These are phyloP conservation scores for Torulaspora gathmanii DNA, from an alignment of 805 yeast genomes.

Conservation along the genomic window DNA sequence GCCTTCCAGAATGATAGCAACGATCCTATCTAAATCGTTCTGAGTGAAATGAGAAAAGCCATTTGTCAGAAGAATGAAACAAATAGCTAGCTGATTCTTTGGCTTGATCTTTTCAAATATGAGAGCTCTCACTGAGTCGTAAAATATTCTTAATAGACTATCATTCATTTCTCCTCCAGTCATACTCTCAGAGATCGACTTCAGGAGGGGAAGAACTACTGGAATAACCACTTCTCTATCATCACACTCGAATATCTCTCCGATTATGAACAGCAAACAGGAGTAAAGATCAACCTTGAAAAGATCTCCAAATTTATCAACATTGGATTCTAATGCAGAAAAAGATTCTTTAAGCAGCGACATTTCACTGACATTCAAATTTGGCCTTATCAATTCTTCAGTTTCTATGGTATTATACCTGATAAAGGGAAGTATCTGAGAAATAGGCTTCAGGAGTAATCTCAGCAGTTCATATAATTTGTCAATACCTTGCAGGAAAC, in stretches of 20 bases:
- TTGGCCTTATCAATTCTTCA: not conserved
- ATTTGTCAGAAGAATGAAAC: conserved; percentile 41
- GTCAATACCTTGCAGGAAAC: conserved; percentile 56
- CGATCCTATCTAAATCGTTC: conserved; percentile 38
- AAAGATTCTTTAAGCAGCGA: conserved; percentile 46
- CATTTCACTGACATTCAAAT: conserved; percentile 33
- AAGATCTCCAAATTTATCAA: conserved; percentile 58
- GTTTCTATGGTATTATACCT: conserved; percentile 38
- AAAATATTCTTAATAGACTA: conserved; percentile 36
- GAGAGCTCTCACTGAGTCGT: conserved; percentile 33
- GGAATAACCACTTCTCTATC: conserved; percentile 45
- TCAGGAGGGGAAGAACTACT: conserved; percentile 48
- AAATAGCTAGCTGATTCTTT: conserved; percentile 41
- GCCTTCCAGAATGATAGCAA: conserved; percentile 35
- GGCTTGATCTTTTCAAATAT: conserved; percentile 20
- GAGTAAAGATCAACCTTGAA: conserved; percentile 68
- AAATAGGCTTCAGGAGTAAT: conserved; percentile 59
- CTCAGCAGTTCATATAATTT: conserved; percentile 78
- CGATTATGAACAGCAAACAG: conserved; percentile 60
- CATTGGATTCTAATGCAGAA: conserved; percentile 55
- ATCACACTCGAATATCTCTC: conserved; percentile 47
- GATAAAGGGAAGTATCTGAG: conserved; percentile 55
- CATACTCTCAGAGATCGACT: conserved; percentile 39
- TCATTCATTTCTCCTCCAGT: conserved; percentile 26
- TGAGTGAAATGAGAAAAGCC: conserved; percentile 33